Evolutionary conservation across 495 filamentous ascomycete species (phyloP).

Genomic region (Hypoxylon rickii): DNA sequence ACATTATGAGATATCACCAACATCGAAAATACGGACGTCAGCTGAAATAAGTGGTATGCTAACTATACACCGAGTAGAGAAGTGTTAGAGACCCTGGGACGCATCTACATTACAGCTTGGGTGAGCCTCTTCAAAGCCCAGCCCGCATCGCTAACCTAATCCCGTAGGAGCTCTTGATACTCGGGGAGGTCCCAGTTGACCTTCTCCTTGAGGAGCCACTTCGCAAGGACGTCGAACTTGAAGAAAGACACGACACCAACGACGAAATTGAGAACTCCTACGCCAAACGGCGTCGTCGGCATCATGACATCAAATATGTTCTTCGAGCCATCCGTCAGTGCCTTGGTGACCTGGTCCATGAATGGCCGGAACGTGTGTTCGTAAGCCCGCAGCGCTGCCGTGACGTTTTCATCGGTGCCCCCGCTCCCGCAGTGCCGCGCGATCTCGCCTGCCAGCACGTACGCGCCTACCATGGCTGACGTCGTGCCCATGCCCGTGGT

Average conservation of each 20-base stretch:
- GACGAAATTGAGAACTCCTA: constrained; percentile 39
- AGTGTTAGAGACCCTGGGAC: too few relatives aligned
- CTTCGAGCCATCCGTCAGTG: constrained; percentile 18
- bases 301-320: constrained; percentile 15
- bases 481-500: constrained; percentile 57
- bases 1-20: too few relatives aligned
- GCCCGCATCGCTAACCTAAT: too few relatives aligned
- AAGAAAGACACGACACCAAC: constrained; percentile 40
- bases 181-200: constrained; percentile 50
- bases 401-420: neutral
- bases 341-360: constrained; percentile 46
- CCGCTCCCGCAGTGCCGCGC: constrained; percentile 33
- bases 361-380: constrained; percentile 50
- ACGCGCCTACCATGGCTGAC: constrained; percentile 52
- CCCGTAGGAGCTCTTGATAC: constrained; percentile 41
- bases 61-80: too few relatives aligned
- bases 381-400: constrained; percentile 45
- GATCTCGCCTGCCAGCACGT: constrained; percentile 59
- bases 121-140: too few relatives aligned
- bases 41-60: too few relatives aligned
- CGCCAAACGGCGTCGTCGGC: constrained; percentile 37
- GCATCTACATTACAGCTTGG: too few relatives aligned
- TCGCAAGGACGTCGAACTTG: constrained; percentile 41
- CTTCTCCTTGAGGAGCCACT: constrained; percentile 34
- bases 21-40: too few relatives aligned